A percentile compares a stretch with the other conserved stretches of the same genome.
Evolutionary conservation across 495 filamentous ascomycete species (phyloP).

Genomic region (Chaetomium tenue): DNA sequence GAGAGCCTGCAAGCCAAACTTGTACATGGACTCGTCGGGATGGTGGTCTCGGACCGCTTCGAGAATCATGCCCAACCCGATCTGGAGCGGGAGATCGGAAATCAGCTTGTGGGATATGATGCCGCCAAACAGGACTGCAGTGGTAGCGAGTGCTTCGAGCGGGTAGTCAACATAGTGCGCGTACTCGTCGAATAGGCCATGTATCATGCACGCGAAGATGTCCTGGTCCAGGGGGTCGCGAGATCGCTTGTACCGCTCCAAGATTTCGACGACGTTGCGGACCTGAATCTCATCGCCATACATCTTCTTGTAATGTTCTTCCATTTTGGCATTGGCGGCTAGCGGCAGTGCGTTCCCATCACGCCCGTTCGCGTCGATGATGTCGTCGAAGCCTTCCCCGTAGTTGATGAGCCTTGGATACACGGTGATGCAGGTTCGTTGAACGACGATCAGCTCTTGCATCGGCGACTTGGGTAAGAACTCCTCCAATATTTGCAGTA

Average conservation of each 20-base stretch:
- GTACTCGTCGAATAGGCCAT: conserved; percentile 96
- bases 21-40: conserved; percentile 87
- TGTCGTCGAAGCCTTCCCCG: conserved; percentile 84
- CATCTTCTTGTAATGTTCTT: conserved; percentile 94
- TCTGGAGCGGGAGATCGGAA: conserved; percentile 82
- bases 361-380: conserved; percentile 80
- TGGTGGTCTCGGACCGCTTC: conserved; percentile 84
- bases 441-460: conserved; percentile 57
- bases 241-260: conserved; percentile 82
- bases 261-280: conserved; percentile 71
- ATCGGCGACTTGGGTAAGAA: conserved; percentile 49
- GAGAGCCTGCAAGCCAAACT: conserved; percentile 95
- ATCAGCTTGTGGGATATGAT: conserved; percentile 93
- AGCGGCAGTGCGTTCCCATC: conserved; percentile 73
- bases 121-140: conserved; percentile 92
- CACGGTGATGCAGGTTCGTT: conserved; percentile 83
- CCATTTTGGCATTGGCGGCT: conserved; percentile 86
- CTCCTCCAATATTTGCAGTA: conserved; percentile 77
- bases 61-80: conserved; percentile 91
- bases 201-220: conserved; percentile 96
- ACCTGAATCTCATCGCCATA: conserved; percentile 84
- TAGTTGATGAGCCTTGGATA: conserved; percentile 98
- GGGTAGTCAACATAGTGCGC: conserved; percentile 93
- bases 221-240: conserved; percentile 82
- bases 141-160: conserved; percentile 87